phyloP scores from a whole-genome alignment of 2,329 filamentous ascomycete species.

The Penicillium sp. region DNA sequence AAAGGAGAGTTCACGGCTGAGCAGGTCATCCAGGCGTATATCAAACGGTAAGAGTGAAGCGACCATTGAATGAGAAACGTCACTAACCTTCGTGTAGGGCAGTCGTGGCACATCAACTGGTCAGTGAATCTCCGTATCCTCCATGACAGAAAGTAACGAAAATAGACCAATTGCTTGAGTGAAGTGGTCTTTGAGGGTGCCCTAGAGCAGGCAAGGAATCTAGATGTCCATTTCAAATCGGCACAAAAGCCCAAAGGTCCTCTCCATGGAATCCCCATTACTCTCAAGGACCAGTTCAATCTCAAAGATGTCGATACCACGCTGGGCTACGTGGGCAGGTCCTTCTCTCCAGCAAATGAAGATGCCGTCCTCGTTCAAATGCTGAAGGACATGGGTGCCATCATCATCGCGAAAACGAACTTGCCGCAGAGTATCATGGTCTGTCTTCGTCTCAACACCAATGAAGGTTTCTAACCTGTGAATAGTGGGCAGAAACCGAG shows the following conservation, averaged over 20 bases:
- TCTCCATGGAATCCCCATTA: conserved; percentile 53
- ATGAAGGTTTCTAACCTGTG: neutral
- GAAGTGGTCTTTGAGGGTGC: conserved; percentile 37
- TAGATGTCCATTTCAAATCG: conserved; percentile 27
- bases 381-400: conserved; percentile 48
- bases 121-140: conserved; percentile 1
- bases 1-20: conserved; percentile 27
- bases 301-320: conserved; percentile 56
- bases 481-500: conserved; percentile 52
- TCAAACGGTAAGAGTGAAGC: conserved; percentile 28
- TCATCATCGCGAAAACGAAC: conserved; percentile 53
- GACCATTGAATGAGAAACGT: neutral
- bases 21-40: conserved; percentile 29
- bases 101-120: conserved; percentile 30
- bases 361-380: conserved; percentile 51
- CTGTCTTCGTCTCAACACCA: conserved; percentile 7
- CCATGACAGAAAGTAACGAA: neutral
- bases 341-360: conserved; percentile 47
- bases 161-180: conserved; percentile 37
- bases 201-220: conserved; percentile 27
- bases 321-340: conserved; percentile 53
- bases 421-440: conserved; percentile 52
- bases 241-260: conserved; percentile 46
- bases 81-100: conserved; percentile 14
- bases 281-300: conserved; percentile 60